Percentiles rank a stretch among this genome's conserved stretches.
These are phyloP conservation scores for Sparassis latifolia DNA, from an alignment of 1,284 basidiomycete genomes.

Conservation along the genomic window DNA sequence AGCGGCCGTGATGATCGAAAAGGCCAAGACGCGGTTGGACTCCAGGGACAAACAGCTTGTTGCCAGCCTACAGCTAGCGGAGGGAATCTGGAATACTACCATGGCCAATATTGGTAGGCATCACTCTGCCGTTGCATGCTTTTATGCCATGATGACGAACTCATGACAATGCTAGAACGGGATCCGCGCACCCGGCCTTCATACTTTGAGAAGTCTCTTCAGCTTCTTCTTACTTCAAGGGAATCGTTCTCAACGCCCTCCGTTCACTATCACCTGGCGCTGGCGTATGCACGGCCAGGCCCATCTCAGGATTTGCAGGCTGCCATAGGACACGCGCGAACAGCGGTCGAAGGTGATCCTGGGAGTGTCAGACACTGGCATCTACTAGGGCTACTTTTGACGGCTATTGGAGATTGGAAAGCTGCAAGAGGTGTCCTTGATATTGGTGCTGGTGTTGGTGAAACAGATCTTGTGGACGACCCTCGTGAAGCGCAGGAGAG, in stretches of 20 bases:
- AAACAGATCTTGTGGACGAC: slow-evolving; percentile 35
- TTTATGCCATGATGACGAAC: background rate
- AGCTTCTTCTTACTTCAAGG: slow-evolving; percentile 50
- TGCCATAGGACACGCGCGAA: slow-evolving; percentile 66
- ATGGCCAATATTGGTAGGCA: slow-evolving; percentile 53
- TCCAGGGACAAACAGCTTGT: slow-evolving; percentile 37
- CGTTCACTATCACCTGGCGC: slow-evolving; percentile 74
- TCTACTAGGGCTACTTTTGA: slow-evolving; percentile 78
- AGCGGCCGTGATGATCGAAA: slow-evolving; percentile 49
- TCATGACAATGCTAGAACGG: slow-evolving; percentile 40
- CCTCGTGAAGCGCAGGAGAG: slow-evolving; percentile 17
- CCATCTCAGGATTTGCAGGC: slow-evolving; percentile 59
- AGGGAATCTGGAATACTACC: slow-evolving; percentile 59
- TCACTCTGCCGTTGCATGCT: background rate
- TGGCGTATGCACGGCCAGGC: slow-evolving; percentile 66
- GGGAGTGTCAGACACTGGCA: slow-evolving; percentile 85
- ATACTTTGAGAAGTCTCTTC: slow-evolving; percentile 55
- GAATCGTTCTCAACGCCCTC: slow-evolving; percentile 51
- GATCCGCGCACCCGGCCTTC: slow-evolving; percentile 55
- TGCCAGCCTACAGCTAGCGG: slow-evolving; percentile 54
- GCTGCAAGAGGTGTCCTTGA: slow-evolving; percentile 78
- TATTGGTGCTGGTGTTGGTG: slow-evolving; percentile 50
- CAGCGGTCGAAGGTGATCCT: slow-evolving; percentile 73
- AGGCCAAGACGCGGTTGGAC: slow-evolving; percentile 48
- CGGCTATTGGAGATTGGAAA: slow-evolving; percentile 76